Evolutionary conservation across 495 filamentous ascomycete species (phyloP).

Genomic region (Copromyces sp.): DNA sequence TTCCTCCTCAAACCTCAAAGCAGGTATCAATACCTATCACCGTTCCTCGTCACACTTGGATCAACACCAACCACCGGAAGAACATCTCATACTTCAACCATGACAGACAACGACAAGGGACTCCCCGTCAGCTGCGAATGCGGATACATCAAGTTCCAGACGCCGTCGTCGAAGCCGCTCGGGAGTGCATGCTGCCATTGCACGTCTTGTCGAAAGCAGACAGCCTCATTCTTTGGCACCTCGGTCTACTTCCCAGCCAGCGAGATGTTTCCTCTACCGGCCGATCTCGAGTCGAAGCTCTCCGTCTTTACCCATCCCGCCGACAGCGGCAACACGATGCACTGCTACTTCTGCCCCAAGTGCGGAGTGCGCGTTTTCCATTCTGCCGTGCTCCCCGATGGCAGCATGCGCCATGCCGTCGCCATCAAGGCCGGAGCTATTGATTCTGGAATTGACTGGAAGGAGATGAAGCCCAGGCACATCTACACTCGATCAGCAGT

Average conservation of each 20-base stretch:
- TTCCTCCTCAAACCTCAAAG: neutral
- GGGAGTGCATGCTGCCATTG: conserved; percentile 47
- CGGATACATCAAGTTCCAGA: conserved; percentile 34
- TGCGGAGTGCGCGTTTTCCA: conserved; percentile 40
- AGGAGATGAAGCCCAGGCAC: neutral
- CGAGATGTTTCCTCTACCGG: conserved; percentile 36
- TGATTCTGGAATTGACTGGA: conserved; percentile 20
- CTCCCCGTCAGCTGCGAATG: conserved; percentile 40
- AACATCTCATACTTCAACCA: neutral
- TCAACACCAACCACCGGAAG: neutral
- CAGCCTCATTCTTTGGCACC: conserved; percentile 44
- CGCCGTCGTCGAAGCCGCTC: conserved; percentile 29
- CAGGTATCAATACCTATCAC: neutral
- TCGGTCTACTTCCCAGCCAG: conserved; percentile 30
- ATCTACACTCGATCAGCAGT: neutral
- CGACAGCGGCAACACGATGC: conserved; percentile 29
- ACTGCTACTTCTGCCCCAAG: conserved; percentile 36
- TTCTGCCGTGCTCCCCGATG: conserved; percentile 23
- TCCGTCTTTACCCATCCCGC: conserved; percentile 30
- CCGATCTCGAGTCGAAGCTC: conserved; percentile 17
- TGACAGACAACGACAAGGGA: conserved; percentile 1
- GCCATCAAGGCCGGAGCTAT: conserved; percentile 42
- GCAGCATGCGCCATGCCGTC: conserved; percentile 17
- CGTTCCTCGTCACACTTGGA: neutral
- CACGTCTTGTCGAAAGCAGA: conserved; percentile 46